Evolutionary conservation across 1,139 yeast genomes (phyloP).

Genomic region (Geotrichum fermentans): DNA sequence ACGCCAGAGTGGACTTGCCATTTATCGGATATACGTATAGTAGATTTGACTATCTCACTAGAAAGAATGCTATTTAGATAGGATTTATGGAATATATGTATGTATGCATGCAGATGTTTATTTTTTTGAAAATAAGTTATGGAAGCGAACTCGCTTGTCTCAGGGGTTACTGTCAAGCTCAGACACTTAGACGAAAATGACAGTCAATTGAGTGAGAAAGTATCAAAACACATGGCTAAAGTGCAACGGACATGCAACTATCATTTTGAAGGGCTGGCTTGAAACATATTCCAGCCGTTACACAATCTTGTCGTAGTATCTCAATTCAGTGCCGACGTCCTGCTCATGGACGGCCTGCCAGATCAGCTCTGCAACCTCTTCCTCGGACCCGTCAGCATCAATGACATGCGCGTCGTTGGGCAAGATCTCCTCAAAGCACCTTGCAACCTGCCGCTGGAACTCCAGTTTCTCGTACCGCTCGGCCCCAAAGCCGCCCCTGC

Average conservation of each 20-base stretch:
- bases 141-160: too few species aligned
- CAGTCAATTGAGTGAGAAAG: too few species aligned
- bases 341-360: slow-evolving; percentile 20
- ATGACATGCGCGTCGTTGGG: slow-evolving; percentile 42
- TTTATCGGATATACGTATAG: slow-evolving; percentile 96
- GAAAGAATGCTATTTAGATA: slow-evolving; percentile 68
- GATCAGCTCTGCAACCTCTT: slow-evolving; percentile 45
- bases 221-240: too few species aligned
- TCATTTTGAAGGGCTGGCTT: too few species aligned
- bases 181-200: too few species aligned
- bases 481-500: slow-evolving; percentile 80
- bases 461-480: slow-evolving; percentile 78
- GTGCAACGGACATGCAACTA: too few species aligned
- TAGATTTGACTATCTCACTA: slow-evolving; percentile 83
- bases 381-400: slow-evolving; percentile 60
- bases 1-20: slow-evolving; percentile 83
- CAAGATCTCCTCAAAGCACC: slow-evolving; percentile 49
- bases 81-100: too few species aligned
- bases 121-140: too few species aligned
- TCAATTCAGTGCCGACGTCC: not conserved
- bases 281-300: too few species aligned
- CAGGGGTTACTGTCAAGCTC: too few species aligned
- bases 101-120: too few species aligned
- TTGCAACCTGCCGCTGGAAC: slow-evolving; percentile 67
- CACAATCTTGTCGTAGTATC: slow-evolving; percentile 7